phyloP scores from a whole-genome alignment of 2,329 filamentous ascomycete species.

The Penicillium sp. region DNA sequence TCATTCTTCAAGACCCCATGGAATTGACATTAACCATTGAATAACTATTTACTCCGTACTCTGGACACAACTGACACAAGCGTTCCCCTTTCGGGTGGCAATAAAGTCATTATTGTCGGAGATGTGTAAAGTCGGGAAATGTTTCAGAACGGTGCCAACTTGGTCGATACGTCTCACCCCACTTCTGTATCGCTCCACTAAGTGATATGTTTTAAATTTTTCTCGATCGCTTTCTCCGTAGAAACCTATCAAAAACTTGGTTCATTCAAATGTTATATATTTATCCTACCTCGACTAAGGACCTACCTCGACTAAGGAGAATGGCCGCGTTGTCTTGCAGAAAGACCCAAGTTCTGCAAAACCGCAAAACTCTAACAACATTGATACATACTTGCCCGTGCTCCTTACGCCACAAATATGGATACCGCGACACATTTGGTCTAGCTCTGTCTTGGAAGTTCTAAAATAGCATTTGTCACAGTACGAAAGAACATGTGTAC shows the following conservation, averaged over 20 bases:
- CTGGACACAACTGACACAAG: not conserved
- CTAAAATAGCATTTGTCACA: not conserved
- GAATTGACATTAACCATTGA: not conserved
- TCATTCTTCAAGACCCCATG: not conserved
- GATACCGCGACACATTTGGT: conserved; percentile 10
- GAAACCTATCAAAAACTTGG: not conserved
- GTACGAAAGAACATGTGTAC: not conserved
- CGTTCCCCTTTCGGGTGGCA: not conserved
- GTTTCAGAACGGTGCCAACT: conserved; percentile 8
- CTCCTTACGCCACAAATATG: conserved; percentile 14
- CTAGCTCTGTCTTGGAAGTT: not conserved
- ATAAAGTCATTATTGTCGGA: conserved; percentile 1
- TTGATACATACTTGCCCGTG: not conserved
- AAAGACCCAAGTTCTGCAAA: not conserved
- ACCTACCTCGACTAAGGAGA: not conserved
- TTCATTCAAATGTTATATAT: not conserved
- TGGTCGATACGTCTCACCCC: conserved; percentile 3
- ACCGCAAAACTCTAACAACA: not conserved
- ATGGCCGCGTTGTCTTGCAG: not conserved
- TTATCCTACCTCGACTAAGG: not conserved
- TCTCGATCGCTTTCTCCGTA: not conserved
- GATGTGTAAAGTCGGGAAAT: conserved; percentile 3
- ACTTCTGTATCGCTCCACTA: conserved; percentile 4
- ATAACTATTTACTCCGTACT: too few relatives aligned
- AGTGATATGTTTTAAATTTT: not conserved